Evolutionary conservation across 163 green algal species (phyloP), one percentile per base, ranked within the genome.

Genomic region (Coccomyxa subellipsoidea): DNA sequence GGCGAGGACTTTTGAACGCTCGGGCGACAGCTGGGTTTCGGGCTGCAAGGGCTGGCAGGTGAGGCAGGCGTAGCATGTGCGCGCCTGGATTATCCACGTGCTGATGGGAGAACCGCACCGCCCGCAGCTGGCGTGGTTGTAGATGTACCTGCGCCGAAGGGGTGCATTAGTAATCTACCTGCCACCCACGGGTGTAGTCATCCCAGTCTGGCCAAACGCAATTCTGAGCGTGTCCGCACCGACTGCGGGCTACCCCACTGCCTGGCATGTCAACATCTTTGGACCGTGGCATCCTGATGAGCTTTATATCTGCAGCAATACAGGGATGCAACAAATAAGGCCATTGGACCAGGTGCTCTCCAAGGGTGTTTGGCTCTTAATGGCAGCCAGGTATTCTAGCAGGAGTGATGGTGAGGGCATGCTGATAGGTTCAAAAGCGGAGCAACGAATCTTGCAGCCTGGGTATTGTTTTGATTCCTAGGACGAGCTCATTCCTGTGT

Each of bases 91-190:
- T 82, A 93, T 85, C 94, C 94, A 98, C 0, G 88, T 90, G 37
- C 69, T 77, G 7, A 96, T 84, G 2, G 31, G 40, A 7, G 82
- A 84, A 73, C 86, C 86, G 88, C 94, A 98, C 25, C 88, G 73
- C 29, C 91, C 92, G 81, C 94, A 98, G 29, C 7, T 38, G 7
- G 38, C 59, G 40, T 95, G 93, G 84, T 98, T 98, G 89, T 98
- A 98, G 69, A 96, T 91, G 85, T 95, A 95, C 80, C 88, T 86
- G 71, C 82, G 40, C 12, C 69, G 25, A 12, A 66, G 47, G 12
- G 47, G 47, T 12, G 32, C 66, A 81, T 9, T 40, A 73, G 66
- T 23, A 73, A 1, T 36, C 18, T 73, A 36, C 27, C 66, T 66
- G n/a, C n/a, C n/a, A n/a, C n/a, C n/a, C n/a, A n/a, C n/a, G n/a